These are phyloP conservation scores for Colletotrichum tamarilloi DNA, from an alignment of 2,329 filamentous ascomycete genomes.

Conservation along the genomic window DNA sequence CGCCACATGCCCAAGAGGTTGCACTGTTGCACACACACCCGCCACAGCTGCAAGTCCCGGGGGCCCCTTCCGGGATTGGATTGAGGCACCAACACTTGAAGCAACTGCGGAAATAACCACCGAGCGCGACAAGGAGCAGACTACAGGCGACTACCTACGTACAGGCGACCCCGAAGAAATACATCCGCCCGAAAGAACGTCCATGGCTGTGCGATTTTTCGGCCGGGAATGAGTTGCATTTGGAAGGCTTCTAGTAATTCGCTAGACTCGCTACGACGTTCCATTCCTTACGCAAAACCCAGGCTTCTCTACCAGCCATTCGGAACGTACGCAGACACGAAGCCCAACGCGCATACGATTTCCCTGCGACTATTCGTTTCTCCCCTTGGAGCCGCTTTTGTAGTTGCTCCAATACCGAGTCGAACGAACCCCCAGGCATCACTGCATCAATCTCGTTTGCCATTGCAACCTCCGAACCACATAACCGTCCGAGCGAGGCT, in stretches of 20 bases:
- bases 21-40: constrained; percentile 4
- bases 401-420: not conserved
- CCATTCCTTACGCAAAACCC: not conserved
- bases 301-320: not conserved
- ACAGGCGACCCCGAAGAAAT: not conserved
- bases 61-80: constrained; percentile 9
- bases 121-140: constrained; percentile 2
- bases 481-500: constrained; percentile 5
- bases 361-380: not conserved
- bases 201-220: not conserved
- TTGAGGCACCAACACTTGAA: not conserved
- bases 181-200: not conserved
- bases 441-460: not conserved
- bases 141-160: not conserved
- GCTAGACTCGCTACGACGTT: not conserved
- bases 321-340: not conserved
- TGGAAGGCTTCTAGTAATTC: not conserved
- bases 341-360: not conserved
- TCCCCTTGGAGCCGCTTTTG: not conserved
- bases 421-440: not conserved
- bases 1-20: constrained; percentile 24
- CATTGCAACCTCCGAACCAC: not conserved
- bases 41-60: not conserved
- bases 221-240: not conserved
- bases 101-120: constrained; percentile 13